These are phyloP conservation scores for Quercus lobata DNA, from an alignment of 331 rosid genomes.

Conservation along the genomic window DNA sequence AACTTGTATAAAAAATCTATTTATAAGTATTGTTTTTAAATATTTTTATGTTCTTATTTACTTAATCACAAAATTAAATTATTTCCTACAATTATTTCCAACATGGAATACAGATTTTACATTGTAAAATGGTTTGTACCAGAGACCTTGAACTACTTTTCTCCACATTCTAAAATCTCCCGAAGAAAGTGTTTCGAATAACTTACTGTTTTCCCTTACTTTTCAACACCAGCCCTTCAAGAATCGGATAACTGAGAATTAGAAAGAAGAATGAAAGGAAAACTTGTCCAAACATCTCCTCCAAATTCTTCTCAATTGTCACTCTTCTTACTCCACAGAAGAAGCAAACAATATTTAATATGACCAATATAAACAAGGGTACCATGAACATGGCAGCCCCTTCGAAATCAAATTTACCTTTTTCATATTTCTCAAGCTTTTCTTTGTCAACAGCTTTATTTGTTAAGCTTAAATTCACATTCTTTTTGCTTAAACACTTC, in stretches of 20 bases:
- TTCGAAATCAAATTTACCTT: slow-evolving; percentile 40
- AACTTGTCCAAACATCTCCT: slow-evolving; percentile 44
- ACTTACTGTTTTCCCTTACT: not conserved
- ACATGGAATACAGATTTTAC: no score
- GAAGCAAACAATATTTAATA: slow-evolving; percentile 30
- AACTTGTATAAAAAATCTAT: no score
- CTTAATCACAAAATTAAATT: no score
- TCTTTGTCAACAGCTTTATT: slow-evolving; percentile 45
- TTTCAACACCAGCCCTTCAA: slow-evolving; percentile 27
- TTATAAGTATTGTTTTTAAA: no score
- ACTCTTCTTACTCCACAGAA: slow-evolving; percentile 35
- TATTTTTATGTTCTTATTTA: no score
- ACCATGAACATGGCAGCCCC: slow-evolving; percentile 42
- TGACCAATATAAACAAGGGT: slow-evolving; percentile 30
- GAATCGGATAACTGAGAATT: slow-evolving; percentile 32
- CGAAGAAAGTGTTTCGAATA: no score
- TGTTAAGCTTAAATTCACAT: slow-evolving; percentile 23
- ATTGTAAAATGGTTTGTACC: no score
- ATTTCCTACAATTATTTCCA: no score
- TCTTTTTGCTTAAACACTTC: slow-evolving; percentile 26
- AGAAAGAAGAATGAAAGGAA: slow-evolving; percentile 21
- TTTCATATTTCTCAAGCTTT: slow-evolving; percentile 34
- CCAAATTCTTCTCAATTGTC: slow-evolving; percentile 18
- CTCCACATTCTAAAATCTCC: no score
- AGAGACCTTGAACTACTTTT: no score